Conservation (phyloP, 2,329 filamentous ascomycete genomes). For the Fusarium verrucosum region DNA sequence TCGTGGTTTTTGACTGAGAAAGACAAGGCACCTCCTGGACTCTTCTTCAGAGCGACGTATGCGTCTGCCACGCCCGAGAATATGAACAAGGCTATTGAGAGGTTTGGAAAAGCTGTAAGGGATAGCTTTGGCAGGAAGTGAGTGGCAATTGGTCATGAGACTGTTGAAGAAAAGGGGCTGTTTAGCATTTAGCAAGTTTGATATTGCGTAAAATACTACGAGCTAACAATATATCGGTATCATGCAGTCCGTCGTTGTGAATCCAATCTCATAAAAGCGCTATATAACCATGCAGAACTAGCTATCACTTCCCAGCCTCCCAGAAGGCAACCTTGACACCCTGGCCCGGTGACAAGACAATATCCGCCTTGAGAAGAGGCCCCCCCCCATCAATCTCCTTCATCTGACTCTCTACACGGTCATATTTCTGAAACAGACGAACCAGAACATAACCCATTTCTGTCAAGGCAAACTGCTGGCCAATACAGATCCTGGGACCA, state of each 20-base stretch:
- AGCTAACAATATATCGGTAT: not conserved
- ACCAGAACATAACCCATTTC: constrained; percentile 79
- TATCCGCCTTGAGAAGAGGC: constrained; percentile 65
- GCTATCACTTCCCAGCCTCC: constrained; percentile 51
- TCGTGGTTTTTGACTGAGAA: constrained; percentile 90
- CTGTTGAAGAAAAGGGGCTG: not conserved
- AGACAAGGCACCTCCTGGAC: constrained; percentile 64
- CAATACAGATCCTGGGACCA: constrained; percentile 77
- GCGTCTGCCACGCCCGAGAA: constrained; percentile 78
- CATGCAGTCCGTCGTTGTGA: not conserved
- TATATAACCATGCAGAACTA: not conserved
- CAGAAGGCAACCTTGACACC: constrained; percentile 68
- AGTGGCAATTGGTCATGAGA: not conserved
- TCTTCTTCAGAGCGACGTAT: constrained; percentile 93
- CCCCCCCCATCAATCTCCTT: constrained; percentile 61
- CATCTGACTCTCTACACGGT: constrained; percentile 68
- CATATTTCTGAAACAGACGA: constrained; percentile 76
- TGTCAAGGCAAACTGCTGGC: constrained; percentile 83
- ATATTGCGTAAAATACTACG: not conserved
- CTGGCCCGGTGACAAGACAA: constrained; percentile 67
- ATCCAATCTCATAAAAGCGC: not conserved
- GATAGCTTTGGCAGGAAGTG: constrained; percentile 58
- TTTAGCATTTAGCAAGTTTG: not conserved
- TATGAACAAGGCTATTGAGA: constrained; percentile 75
- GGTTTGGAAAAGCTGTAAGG: constrained; percentile 80